Evolutionary conservation across 2,329 filamentous ascomycete species (phyloP).

Genomic region (Aspergillus sp.): DNA sequence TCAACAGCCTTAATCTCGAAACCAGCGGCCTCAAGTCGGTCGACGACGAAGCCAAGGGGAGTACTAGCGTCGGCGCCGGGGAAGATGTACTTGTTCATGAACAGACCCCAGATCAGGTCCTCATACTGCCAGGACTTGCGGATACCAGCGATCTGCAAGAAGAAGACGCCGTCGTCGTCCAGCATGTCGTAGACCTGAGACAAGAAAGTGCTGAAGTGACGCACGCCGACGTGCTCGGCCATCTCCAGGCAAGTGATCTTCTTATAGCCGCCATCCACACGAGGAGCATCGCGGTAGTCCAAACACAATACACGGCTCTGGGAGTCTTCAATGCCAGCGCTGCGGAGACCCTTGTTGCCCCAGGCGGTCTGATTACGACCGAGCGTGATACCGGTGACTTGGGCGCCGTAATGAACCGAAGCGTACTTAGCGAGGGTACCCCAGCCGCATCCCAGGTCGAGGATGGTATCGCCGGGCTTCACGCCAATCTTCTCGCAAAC

Average conservation of each 20-base stretch:
- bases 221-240: slow-evolving; percentile 97
- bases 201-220: slow-evolving; percentile 78
- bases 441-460: slow-evolving; percentile 98
- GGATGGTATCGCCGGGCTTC: slow-evolving; percentile 74
- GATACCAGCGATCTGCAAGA: slow-evolving; percentile 91
- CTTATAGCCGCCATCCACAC: slow-evolving; percentile 75
- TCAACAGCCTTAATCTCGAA: slow-evolving; percentile 91
- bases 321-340: slow-evolving; percentile 75
- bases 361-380: slow-evolving; percentile 95
- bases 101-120: slow-evolving; percentile 95
- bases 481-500: slow-evolving; percentile 95
- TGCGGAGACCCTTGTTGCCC: slow-evolving; percentile 87
- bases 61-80: slow-evolving; percentile 94
- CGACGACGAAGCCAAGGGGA: slow-evolving; percentile 82
- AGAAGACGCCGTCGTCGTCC: slow-evolving; percentile 93
- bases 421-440: slow-evolving; percentile 93
- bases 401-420: slow-evolving; percentile 84
- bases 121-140: slow-evolving; percentile 97
- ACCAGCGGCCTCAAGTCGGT: slow-evolving; percentile 79
- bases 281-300: slow-evolving; percentile 93
- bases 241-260: slow-evolving; percentile 98
- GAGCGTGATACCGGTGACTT: slow-evolving; percentile 86
- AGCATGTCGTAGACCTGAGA: slow-evolving; percentile 92
- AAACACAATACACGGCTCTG: slow-evolving; percentile 93
- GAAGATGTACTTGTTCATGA: slow-evolving; percentile 99